Base-by-base conservation (phyloP, 345 rosid species). In the Trapa bicornis region DNA sequence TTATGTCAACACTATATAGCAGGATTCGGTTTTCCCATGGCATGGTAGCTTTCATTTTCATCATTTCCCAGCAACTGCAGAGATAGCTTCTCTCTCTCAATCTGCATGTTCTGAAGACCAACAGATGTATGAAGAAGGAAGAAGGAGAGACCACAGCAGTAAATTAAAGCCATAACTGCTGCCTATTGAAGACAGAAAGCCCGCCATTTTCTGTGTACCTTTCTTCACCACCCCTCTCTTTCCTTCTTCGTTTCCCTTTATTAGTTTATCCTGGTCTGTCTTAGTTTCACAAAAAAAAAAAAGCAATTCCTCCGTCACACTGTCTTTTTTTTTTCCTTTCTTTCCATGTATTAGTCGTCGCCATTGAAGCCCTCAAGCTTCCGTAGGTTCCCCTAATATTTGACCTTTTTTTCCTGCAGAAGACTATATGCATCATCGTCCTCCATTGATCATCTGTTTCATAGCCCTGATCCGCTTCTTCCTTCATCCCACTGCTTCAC, bases 121-220 rank as follows among this genome's bases (percentile, higher is more conserved):
- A 22, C 29, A 22, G 29, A 22, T 22, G 29, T 22, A 22, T 22
- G 29, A 22, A 22, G 29, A 22, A 22, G 29, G 29, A 22, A 22
- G 29, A 22, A 22, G 29, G 29, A 22, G 29, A 22, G 29, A 22
- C 29, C 29, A 22, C 29, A 22, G 29, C 42, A 4, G 1, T 1
- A 17, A 53, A 3, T 15, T 8, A 53, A 53, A 16, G 8, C 37
- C 33, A 22, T 58, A 3, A 29, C 7, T 15, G n/a, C 29, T 29
- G 68, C 60, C 58, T 39, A 12, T 48, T 1, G 43, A 66, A 66
- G 68, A 47, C 68, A 66, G 45, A 66, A 66, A 6, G 42, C 42
- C 43, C 16, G 38, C 1, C 36, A 8, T 33, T 65, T 33, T 13
- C 9, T 33, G 29, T 22, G 29, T 22, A 22, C 29, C 29, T 22